Percentiles rank a stretch among this genome's conserved stretches.
Conservation (phyloP, 306 rosid genomes). For the Dalbergia cochinchinensis region DNA sequence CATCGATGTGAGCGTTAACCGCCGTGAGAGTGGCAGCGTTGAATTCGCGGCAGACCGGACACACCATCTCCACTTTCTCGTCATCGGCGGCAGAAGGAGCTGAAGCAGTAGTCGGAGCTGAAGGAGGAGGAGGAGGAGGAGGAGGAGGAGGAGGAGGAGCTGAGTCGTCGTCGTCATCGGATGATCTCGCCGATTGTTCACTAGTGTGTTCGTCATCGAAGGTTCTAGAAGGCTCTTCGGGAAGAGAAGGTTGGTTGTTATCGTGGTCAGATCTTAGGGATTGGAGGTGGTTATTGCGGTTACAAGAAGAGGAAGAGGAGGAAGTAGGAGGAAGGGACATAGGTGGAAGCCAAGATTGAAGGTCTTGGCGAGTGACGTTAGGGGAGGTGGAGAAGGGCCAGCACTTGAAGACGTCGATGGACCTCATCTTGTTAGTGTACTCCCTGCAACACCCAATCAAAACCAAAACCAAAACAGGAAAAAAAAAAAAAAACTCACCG, state of each 20-base stretch:
- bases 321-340: slow-evolving; percentile 64
- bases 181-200: slow-evolving; percentile 16
- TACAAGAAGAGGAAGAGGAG: background rate
- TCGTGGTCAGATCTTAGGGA: slow-evolving; percentile 52
- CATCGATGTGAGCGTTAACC: slow-evolving; percentile 69
- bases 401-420: slow-evolving; percentile 66
- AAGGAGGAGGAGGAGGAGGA: background rate
- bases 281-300: slow-evolving; percentile 44
- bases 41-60: slow-evolving; percentile 77
- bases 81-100: background rate
- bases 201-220: background rate
- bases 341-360: slow-evolving; percentile 74
- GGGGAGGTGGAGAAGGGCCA: slow-evolving; percentile 69
- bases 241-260: slow-evolving; percentile 6
- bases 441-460: slow-evolving; percentile 58
- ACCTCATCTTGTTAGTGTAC: slow-evolving; percentile 81
- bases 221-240: slow-evolving; percentile 31
- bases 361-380: slow-evolving; percentile 41
- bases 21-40: slow-evolving; percentile 68
- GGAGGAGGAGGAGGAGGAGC: background rate
- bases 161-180: background rate
- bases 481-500: background rate
- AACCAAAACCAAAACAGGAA: background rate
- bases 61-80: slow-evolving; percentile 64
- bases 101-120: background rate